Evolutionary conservation across 495 filamentous ascomycete species (phyloP).

Genomic region (Penicillium salamii): DNA sequence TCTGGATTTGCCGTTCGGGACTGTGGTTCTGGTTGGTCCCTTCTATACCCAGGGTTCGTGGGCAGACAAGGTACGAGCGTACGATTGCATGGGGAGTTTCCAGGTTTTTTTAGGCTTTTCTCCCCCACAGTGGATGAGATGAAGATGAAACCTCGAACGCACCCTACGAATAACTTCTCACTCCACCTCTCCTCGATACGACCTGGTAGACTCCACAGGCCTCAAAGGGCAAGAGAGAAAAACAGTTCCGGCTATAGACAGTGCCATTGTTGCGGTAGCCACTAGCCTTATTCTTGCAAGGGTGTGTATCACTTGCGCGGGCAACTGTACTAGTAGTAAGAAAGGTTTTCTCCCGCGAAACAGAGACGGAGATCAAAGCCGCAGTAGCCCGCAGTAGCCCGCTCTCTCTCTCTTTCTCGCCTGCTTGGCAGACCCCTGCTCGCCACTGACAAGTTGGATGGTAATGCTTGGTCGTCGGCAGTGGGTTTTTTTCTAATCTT

Average conservation of each 20-base stretch:
- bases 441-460: constrained; percentile 11
- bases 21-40: background rate
- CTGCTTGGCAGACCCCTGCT: constrained; percentile 9
- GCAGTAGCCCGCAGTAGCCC: background rate
- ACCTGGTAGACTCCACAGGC: background rate
- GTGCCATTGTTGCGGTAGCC: background rate
- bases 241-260: background rate
- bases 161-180: background rate
- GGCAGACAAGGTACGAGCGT: too few species aligned
- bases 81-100: background rate
- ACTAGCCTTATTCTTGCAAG: background rate
- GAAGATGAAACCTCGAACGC: background rate
- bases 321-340: too few species aligned
- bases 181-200: background rate
- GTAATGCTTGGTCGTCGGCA: constrained; percentile 15
- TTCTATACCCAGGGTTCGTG: too few species aligned
- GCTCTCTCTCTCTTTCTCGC: constrained; percentile 6
- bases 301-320: background rate
- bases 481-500: constrained; percentile 2
- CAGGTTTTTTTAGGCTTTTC: background rate
- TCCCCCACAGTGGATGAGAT: background rate
- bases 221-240: background rate
- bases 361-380: constrained; percentile 9
- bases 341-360: background rate
- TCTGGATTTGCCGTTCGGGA: background rate